Evolutionary conservation across 179 eudicot species (phyloP).

Genomic region (Sideroxylon spinosum): DNA sequence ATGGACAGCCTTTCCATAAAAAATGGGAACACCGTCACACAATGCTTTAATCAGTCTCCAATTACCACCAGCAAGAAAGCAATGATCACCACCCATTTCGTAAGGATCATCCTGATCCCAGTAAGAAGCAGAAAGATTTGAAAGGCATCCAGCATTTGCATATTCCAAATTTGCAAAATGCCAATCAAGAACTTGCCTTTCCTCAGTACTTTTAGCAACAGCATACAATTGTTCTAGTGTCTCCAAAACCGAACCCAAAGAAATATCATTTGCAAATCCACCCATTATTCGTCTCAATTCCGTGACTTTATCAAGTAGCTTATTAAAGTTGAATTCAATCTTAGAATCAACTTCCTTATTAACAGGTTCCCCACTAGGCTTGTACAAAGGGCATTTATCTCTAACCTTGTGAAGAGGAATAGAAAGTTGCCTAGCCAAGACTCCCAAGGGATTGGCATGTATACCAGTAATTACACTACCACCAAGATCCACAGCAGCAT

Average conservation of each 20-base stretch:
- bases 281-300: slow-evolving; percentile 70
- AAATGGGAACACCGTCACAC: slow-evolving; percentile 80
- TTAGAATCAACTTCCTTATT: slow-evolving; percentile 54
- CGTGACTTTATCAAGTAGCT: slow-evolving; percentile 74
- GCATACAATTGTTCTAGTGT: slow-evolving; percentile 57
- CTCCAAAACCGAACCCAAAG: slow-evolving; percentile 73
- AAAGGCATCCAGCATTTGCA: slow-evolving; percentile 91
- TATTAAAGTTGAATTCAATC: slow-evolving; percentile 63
- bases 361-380: slow-evolving; percentile 64
- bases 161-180: slow-evolving; percentile 91
- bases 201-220: slow-evolving; percentile 71
- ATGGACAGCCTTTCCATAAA: slow-evolving; percentile 61
- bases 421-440: slow-evolving; percentile 81
- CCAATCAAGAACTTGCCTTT: slow-evolving; percentile 86
- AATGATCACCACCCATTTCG: slow-evolving; percentile 98
- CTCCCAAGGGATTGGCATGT: slow-evolving; percentile 93
- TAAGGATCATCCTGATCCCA: slow-evolving; percentile 99
- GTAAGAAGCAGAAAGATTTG: slow-evolving; percentile 80
- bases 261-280: slow-evolving; percentile 57
- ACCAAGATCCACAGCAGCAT: slow-evolving; percentile 82
- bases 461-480: slow-evolving; percentile 96
- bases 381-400: slow-evolving; percentile 84
- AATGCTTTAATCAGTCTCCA: slow-evolving; percentile 72
- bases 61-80: slow-evolving; percentile 95
- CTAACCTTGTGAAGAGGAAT: slow-evolving; percentile 89